A percentile compares a stretch with the other conserved stretches of the same genome.
These are phyloP conservation scores for Aureobasidium sp. DNA, from an alignment of 2,329 filamentous ascomycete species.

Conservation along the genomic window DNA sequence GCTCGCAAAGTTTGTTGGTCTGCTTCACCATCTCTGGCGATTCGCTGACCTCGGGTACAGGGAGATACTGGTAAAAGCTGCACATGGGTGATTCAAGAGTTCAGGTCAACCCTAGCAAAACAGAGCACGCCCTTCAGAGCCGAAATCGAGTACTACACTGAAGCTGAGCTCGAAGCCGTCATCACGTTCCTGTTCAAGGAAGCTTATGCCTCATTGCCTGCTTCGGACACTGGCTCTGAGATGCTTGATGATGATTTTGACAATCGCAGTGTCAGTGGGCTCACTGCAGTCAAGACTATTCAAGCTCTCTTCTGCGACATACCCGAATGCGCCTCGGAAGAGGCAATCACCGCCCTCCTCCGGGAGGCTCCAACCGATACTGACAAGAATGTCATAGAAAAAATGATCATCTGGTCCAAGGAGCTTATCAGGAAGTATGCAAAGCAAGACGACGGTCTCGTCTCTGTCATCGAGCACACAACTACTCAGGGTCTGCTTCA, in stretches of 20 bases:
- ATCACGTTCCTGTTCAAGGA: background rate
- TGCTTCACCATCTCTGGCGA: background rate
- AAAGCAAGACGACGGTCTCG: background rate
- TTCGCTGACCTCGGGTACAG: background rate
- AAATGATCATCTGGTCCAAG: background rate
- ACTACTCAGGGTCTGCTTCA: constrained; percentile 13
- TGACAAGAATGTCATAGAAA: background rate
- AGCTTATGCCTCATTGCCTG: background rate
- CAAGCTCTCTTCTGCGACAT: constrained; percentile 14
- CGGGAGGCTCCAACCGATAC: background rate
- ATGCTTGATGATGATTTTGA: background rate
- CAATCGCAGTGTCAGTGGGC: background rate
- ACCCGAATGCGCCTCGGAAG: constrained; percentile 5
- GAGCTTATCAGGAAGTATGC: background rate
- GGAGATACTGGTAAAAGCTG: constrained; percentile 16
- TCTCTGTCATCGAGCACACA: constrained; percentile 7
- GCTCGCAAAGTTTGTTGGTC: constrained; percentile 14
- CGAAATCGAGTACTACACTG: constrained; percentile 15
- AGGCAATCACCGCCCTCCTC: background rate
- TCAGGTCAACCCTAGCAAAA: background rate
- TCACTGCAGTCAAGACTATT: constrained; percentile 8
- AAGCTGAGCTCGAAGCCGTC: background rate
- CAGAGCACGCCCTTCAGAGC: constrained; percentile 16
- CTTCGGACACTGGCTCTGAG: background rate
- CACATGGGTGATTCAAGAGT: constrained; percentile 16